Base-by-base conservation (phyloP, 2,329 filamentous ascomycete species). In the Fusarium irregulare region DNA sequence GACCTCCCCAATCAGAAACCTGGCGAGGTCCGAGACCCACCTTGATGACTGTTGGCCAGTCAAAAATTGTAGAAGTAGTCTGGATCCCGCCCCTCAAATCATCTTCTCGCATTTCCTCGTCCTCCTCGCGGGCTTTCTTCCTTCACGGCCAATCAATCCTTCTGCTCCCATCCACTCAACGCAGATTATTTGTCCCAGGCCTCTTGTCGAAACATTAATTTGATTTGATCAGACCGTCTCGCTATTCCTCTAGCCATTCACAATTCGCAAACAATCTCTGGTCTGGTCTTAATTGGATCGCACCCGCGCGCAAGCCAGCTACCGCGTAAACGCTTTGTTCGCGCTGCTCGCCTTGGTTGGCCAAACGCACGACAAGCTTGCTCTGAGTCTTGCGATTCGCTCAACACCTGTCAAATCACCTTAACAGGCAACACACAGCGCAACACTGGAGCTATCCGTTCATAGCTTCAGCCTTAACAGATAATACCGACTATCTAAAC, bases 11-110 rank as follows among this genome's bases (percentile, higher is more conserved):
- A 80, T 80, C 72, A 79, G 57, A 67, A 64, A 50, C 57, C 68
- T 61, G 66, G 72, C 69, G 74, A 73, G 70, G 62, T 9, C 27
- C 8, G 5, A 7, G 78, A 59, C 78, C 83, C 81, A 82, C 80
- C 64, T 34, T n/a, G 34, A 42, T 83, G 79, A 83, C 77, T 83
- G 81, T 28, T 10, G 84, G 83, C 84, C 84, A 86, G 81, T 85
- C 80, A 58, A 64, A 86, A 83, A 76, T 76, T 76, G 78, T 80
- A 78, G 81, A 71, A 82, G 80, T 78, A 79, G 75, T 76, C 77
- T 77, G 77, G 78, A 79, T 79, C 79, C 77, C 66, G 77, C 76
- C 82, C 81, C 81, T 85, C 84, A 85, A 85, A 85, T 86, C 84
- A 86, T 78, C 79, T 83, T 79, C 79, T 81, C 78, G 79, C 78